These are phyloP conservation scores for Aspergillus texensis DNA, from an alignment of 2,329 filamentous ascomycete genomes.

Conservation along the genomic window DNA sequence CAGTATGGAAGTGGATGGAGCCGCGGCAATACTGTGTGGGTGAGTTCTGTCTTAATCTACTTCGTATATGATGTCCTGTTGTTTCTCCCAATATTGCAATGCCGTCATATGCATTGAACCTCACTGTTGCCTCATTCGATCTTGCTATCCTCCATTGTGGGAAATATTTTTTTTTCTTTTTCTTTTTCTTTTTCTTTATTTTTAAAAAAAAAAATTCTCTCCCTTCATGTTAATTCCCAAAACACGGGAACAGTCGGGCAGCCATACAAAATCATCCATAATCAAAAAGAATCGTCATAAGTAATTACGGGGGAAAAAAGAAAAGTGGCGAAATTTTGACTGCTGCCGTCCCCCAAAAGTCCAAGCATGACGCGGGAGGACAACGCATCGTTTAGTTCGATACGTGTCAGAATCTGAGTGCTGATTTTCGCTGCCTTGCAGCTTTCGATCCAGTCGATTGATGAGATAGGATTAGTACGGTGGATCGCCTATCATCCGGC, in stretches of 20 bases:
- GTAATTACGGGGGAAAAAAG: not conserved
- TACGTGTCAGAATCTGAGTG: slow-evolving; percentile 37
- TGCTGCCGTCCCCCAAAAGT: slow-evolving; percentile 14
- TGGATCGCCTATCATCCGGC: slow-evolving; percentile 24
- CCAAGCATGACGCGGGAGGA: slow-evolving; percentile 21
- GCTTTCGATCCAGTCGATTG: slow-evolving; percentile 25
- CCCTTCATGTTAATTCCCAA: not conserved
- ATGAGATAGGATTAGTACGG: slow-evolving; percentile 25
- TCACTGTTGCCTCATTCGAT: slow-evolving; percentile 2
- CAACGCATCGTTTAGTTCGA: slow-evolving; percentile 27
- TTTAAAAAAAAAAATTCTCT: too few relatives aligned
- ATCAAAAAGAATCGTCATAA: slow-evolving; percentile 10
- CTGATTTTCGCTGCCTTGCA: slow-evolving; percentile 31
- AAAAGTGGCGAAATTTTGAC: slow-evolving; percentile 11
- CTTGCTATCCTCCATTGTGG: not conserved
- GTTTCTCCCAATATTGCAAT: slow-evolving; percentile 8
- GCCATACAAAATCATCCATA: slow-evolving; percentile 4
- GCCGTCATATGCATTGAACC: slow-evolving; percentile 5
- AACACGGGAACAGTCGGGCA: slow-evolving; percentile 14
- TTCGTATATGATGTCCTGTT: not conserved
- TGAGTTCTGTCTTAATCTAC: slow-evolving; percentile 9
- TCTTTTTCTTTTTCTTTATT: not conserved
- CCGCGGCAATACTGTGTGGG: slow-evolving; percentile 5
- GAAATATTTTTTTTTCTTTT: not conserved
- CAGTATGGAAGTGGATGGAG: slow-evolving; percentile 15